Conservation (phyloP, 192 early-diverging fungal species). For the Coemansia sp. region DNA sequence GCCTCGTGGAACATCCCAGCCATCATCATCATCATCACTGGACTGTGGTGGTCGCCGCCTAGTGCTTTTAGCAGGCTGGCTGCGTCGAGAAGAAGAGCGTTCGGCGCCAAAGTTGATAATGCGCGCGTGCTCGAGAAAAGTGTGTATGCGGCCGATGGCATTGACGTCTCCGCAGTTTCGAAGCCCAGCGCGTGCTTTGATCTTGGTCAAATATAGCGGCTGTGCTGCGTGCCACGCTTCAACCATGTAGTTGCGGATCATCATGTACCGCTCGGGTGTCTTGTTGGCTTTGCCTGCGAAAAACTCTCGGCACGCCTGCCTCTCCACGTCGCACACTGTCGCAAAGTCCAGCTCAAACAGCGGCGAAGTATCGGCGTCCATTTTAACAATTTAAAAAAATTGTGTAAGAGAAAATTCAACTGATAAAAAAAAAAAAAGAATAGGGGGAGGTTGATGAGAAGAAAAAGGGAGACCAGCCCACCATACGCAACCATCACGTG, state of each 20-base stretch:
- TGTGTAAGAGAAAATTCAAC: background rate
- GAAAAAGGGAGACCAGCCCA: background rate
- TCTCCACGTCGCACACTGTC: conserved; percentile 23
- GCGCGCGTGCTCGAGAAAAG: conserved; percentile 76
- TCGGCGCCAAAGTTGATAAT: conserved; percentile 77
- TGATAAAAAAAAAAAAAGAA: background rate
- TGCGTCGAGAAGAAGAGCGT: conserved; percentile 13
- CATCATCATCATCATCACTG: background rate
- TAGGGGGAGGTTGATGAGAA: background rate
- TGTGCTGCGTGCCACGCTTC: conserved; percentile 70
- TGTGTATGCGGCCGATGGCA: conserved; percentile 85
- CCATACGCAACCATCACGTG: conserved; percentile 1
- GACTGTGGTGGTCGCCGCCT: background rate
- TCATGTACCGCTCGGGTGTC: conserved; percentile 86
- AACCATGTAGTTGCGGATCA: conserved; percentile 88
- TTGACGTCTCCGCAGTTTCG: conserved; percentile 91
- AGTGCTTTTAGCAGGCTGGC: background rate
- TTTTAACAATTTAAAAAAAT: conserved; percentile 1
- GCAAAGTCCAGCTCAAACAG: conserved; percentile 12
- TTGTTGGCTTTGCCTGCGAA: conserved; percentile 71
- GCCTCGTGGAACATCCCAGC: background rate
- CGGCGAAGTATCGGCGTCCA: background rate
- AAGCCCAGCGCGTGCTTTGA: conserved; percentile 71
- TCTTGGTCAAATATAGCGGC: conserved; percentile 84
- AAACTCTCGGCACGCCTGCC: conserved; percentile 59